Conservation (phyloP, 495 filamentous ascomycete genomes). For the Xeromyces bisporus region DNA sequence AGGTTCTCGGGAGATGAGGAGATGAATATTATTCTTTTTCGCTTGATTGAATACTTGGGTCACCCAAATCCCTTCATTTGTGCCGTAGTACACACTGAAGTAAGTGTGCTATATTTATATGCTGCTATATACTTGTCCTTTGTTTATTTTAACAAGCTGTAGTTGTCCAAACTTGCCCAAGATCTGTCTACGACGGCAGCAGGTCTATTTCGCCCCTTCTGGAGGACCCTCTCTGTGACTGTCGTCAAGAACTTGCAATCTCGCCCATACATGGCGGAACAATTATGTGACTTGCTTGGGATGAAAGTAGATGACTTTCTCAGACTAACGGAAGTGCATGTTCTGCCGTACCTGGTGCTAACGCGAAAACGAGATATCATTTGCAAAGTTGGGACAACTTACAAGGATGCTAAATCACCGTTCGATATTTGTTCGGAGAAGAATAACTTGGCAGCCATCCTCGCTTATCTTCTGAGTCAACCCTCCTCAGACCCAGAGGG, state of each 20-base stretch:
- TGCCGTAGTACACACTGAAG: conserved; percentile 66
- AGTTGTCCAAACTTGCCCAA: conserved; percentile 49
- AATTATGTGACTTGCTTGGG: conserved; percentile 61
- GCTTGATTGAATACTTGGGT: conserved; percentile 72
- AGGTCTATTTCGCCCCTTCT: conserved; percentile 67
- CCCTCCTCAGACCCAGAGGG: conserved; percentile 45
- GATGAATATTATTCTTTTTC: conserved; percentile 67
- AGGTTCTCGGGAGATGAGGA: conserved; percentile 56
- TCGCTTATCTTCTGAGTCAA: conserved; percentile 65
- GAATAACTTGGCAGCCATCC: conserved; percentile 58
- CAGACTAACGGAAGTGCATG: conserved; percentile 58
- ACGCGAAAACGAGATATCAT: conserved; percentile 62
- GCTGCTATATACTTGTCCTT: conserved; percentile 3
- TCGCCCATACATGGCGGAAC: conserved; percentile 64
- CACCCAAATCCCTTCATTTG: conserved; percentile 65
- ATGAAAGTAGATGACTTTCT: conserved; percentile 59
- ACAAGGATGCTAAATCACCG: conserved; percentile 39
- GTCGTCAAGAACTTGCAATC: conserved; percentile 66
- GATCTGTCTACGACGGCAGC: conserved; percentile 38
- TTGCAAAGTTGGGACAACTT: conserved; percentile 58
- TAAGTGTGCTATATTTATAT: too few species aligned
- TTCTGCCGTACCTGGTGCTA: conserved; percentile 72
- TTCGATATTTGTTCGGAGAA: conserved; percentile 43
- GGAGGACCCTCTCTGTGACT: conserved; percentile 60
- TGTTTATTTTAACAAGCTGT: conserved; percentile 4